Evolutionary conservation across 176 grass and related monocot genomes (phyloP), one percentile per base, ranked within the genome.

Genomic region (Oryza nivara): DNA sequence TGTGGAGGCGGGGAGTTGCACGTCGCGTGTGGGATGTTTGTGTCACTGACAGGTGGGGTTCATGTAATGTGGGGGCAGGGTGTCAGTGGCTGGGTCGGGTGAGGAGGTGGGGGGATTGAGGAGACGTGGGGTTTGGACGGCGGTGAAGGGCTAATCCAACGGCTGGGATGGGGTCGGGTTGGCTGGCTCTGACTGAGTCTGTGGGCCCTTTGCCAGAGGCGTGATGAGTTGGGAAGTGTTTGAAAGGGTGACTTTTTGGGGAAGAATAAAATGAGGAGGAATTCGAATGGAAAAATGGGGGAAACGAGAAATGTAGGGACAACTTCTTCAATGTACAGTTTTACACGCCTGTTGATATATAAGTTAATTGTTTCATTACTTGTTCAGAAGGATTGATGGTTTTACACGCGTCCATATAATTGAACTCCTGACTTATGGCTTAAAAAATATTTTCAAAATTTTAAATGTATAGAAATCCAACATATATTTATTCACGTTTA

Each of bases 41-140:
- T 17, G 12, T 3, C 1, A 3, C 8, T 83, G 79, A 73, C 84
- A 48, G 64, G 79, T 90, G 58, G 79, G 83, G 25, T 0, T 0
- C 1, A 26, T 0, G 2, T 4, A 0, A 3, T 0, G 64, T 40
- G 47, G 84, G 74, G 60, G 0, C 28, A 0, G 0, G 0, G 0
- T 65, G 88, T 86, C 72, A 68, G 77, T 81, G 5, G 22, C 1
- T 12, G 0, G 2, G 6, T 0, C 30, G 40, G 0, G 0, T 12
- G 7, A n/a, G 28, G 9, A 0, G 9, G 28, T 5, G 35, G n/a
- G 83, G 1, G 4, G 4, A 36, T 0, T 41, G 2, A 36, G 35
- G 4, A 36, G 5, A 36, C 3, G 36, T 10, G 1, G 28, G 74
- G 61, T 30, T 7, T 43, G 65, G 32, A 49, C 41, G 58, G 73